Percentiles rank a stretch among this genome's conserved stretches.
Evolutionary conservation across 2,329 filamentous ascomycete species (phyloP).

Genomic region (Triangularia verruculosa): DNA sequence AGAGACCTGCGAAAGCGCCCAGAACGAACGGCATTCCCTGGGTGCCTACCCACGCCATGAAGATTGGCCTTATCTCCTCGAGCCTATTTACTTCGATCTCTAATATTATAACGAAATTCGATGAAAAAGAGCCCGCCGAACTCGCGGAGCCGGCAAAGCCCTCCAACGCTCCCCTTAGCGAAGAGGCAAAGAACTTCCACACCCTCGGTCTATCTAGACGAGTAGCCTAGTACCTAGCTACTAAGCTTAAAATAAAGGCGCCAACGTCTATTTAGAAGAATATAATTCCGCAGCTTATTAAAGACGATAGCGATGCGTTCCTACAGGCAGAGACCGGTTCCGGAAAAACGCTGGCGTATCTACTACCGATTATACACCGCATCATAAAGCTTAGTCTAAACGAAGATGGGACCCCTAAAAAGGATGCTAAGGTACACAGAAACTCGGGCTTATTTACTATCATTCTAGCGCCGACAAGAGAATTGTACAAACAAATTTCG

Average conservation of each 20-base stretch:
- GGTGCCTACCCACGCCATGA: constrained; percentile 30
- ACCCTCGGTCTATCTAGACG: constrained; percentile 77
- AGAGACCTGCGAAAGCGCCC: constrained; percentile 30
- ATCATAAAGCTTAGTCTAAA: constrained; percentile 71
- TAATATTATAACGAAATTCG: constrained; percentile 60
- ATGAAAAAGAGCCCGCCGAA: constrained; percentile 44
- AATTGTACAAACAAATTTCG: constrained; percentile 91
- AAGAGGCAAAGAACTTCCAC: constrained; percentile 81
- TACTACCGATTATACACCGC: constrained; percentile 86
- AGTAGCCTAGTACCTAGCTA: constrained; percentile 76
- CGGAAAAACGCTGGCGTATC: constrained; percentile 94
- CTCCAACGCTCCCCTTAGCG: constrained; percentile 85
- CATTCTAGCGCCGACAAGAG: constrained; percentile 88
- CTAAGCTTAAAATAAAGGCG: constrained; percentile 83
- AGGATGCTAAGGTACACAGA: constrained; percentile 62
- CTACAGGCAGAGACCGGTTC: constrained; percentile 97
- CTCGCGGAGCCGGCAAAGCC: constrained; percentile 61
- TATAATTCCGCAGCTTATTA: constrained; percentile 75
- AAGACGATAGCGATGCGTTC: constrained; percentile 84
- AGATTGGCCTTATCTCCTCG: constrained; percentile 62
- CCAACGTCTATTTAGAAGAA: constrained; percentile 95
- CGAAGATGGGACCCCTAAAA: constrained; percentile 43
- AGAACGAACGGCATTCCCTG: constrained; percentile 28
- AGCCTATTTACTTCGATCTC: constrained; percentile 93
- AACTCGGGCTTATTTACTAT: constrained; percentile 91